A percentile compares a stretch with the other conserved stretches of the same genome.
phyloP scores from a whole-genome alignment of 768 basidiomycete genomes.

The Calocybe indica region DNA sequence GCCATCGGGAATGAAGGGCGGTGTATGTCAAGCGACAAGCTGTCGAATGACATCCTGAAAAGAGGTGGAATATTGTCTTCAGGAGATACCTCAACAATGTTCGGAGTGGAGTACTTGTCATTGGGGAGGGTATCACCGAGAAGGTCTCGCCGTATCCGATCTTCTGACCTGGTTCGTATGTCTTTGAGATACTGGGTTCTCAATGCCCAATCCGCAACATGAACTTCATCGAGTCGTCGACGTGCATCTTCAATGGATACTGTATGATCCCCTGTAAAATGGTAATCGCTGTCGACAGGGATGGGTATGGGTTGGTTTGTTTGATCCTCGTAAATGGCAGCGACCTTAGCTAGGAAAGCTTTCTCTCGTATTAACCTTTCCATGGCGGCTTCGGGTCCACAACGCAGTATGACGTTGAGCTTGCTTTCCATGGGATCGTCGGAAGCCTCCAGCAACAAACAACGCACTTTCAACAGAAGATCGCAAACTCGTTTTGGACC shows the following conservation, averaged over 20 bases:
- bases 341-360: conserved; percentile 75
- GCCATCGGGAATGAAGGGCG: conserved; percentile 54
- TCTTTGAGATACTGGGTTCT: conserved; percentile 43
- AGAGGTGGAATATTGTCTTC: conserved; percentile 51
- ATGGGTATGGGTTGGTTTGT: conserved; percentile 13
- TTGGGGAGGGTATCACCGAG: conserved; percentile 23
- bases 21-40: conserved; percentile 49
- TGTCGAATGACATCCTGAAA: conserved; percentile 56
- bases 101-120: conserved; percentile 29
- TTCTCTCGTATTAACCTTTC: conserved; percentile 70
- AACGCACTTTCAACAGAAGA: conserved; percentile 51
- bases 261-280: conserved; percentile 58
- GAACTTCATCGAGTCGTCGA: conserved; percentile 57
- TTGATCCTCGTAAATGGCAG: conserved; percentile 47
- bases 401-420: conserved; percentile 67
- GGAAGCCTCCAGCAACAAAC: conserved; percentile 67
- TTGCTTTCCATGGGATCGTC: conserved; percentile 83
- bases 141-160: conserved; percentile 27
- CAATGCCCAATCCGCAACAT: conserved; percentile 68
- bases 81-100: conserved; percentile 36
- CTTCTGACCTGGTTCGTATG: conserved; percentile 45
- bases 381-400: conserved; percentile 66
- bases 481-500: conserved; percentile 66
- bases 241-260: conserved; percentile 71
- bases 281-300: conserved; percentile 44